These are phyloP conservation scores for Tilletia indica DNA, from an alignment of 1,284 basidiomycete genomes.

Conservation along the genomic window DNA sequence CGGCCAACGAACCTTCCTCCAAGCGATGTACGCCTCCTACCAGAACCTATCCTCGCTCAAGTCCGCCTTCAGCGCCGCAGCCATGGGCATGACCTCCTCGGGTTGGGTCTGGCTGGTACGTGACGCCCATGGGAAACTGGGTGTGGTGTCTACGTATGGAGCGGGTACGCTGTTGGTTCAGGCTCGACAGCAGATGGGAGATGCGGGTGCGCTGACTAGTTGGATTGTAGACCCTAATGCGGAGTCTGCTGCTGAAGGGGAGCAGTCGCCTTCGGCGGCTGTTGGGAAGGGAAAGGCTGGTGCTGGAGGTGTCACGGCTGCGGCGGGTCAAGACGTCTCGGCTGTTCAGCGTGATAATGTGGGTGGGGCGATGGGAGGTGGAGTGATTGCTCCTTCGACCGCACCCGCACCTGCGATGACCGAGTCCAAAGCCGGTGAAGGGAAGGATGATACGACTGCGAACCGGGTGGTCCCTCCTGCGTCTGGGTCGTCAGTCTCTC, in stretches of 20 bases:
- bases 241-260: no score
- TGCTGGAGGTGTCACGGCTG: background rate
- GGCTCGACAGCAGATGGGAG: slow-evolving; percentile 39
- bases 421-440: background rate
- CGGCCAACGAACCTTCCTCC: slow-evolving; percentile 60
- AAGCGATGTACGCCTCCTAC: slow-evolving; percentile 59
- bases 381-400: background rate
- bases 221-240: background rate
- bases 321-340: background rate
- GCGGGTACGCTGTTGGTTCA: slow-evolving; percentile 80
- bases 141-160: slow-evolving; percentile 79
- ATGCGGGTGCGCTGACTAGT: background rate
- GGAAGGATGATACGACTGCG: background rate
- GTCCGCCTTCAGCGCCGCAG: slow-evolving; percentile 73
- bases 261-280: no score
- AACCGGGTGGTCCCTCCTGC: background rate
- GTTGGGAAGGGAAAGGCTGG: background rate
- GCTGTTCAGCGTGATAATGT: background rate
- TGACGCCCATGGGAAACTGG: slow-evolving; percentile 67
- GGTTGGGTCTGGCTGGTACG: slow-evolving; percentile 87
- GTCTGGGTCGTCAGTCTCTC: background rate
- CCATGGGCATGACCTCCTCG: slow-evolving; percentile 69
- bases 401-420: background rate
- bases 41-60: slow-evolving; percentile 71
- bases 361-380: slow-evolving; percentile 6